A percentile compares a stretch with the other conserved stretches of the same genome.
Evolutionary conservation across 805 yeast genomes (phyloP).

Genomic region (Cyberlindnera sargentensis): DNA sequence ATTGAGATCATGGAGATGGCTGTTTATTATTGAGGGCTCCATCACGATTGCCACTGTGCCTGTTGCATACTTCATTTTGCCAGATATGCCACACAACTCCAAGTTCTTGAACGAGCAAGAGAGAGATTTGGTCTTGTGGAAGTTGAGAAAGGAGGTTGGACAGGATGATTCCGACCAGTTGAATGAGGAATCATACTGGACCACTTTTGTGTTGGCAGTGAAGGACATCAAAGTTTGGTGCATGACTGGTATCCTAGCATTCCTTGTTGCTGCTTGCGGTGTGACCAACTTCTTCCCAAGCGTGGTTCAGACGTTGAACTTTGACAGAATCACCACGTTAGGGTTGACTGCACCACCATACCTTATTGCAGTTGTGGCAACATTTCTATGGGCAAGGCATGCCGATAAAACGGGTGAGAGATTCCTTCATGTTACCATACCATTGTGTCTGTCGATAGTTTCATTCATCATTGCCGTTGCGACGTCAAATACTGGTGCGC

Average conservation of each 20-base stretch:
- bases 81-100: slow-evolving; percentile 47
- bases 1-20: slow-evolving; percentile 59
- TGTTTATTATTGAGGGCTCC: slow-evolving; percentile 55
- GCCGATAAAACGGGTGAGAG: slow-evolving; percentile 52
- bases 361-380: slow-evolving; percentile 40
- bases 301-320: slow-evolving; percentile 49
- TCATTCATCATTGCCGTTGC: slow-evolving; percentile 44
- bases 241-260: slow-evolving; percentile 35
- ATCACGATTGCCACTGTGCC: slow-evolving; percentile 43
- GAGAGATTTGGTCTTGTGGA: slow-evolving; percentile 29
- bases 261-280: slow-evolving; percentile 51
- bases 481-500: slow-evolving; percentile 46
- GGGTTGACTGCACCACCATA: slow-evolving; percentile 57
- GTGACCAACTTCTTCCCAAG: slow-evolving; percentile 58
- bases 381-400: slow-evolving; percentile 47
- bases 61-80: slow-evolving; percentile 40
- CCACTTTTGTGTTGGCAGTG: slow-evolving; percentile 31
- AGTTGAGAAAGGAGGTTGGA: slow-evolving; percentile 22
- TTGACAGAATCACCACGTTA: slow-evolving; percentile 41
- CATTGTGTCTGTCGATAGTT: slow-evolving; percentile 34
- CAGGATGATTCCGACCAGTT: slow-evolving; percentile 22
- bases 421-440: slow-evolving; percentile 40
- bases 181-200: slow-evolving; percentile 25
- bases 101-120: slow-evolving; percentile 39
- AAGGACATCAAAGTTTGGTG: slow-evolving; percentile 41